phyloP scores from a whole-genome alignment of 768 basidiomycete species.

The Boletus edulis region DNA sequence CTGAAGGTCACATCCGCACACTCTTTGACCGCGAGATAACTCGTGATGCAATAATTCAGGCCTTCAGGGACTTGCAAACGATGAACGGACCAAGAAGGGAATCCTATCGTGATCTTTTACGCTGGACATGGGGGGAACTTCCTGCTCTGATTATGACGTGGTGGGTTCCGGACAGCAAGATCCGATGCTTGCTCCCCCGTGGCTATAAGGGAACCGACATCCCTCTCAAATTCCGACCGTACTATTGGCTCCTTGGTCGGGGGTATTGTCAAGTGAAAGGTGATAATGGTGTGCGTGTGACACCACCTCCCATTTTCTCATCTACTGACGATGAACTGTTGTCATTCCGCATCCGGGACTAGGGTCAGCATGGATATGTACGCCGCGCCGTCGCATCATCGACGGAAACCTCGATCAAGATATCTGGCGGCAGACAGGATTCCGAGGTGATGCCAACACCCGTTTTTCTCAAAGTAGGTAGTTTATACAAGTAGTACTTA shows the following conservation, averaged over 20 bases:
- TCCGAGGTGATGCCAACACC: too few species aligned
- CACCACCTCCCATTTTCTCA: background rate
- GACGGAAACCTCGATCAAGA: constrained; percentile 23
- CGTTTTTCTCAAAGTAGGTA: too few species aligned
- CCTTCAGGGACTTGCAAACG: constrained; percentile 20
- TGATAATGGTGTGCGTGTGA: constrained; percentile 39
- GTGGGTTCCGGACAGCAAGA: background rate
- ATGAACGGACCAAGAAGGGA: constrained; percentile 30
- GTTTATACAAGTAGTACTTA: too few species aligned
- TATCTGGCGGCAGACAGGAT: too few species aligned
- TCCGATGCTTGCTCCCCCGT: constrained; percentile 32
- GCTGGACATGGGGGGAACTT: constrained; percentile 44
- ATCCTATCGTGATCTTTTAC: constrained; percentile 43
- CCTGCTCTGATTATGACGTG: constrained; percentile 31
- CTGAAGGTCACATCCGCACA: constrained; percentile 32
- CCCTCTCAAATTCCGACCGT: constrained; percentile 42
- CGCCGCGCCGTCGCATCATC: constrained; percentile 5
- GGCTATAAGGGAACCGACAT: constrained; percentile 8
- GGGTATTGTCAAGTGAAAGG: constrained; percentile 37
- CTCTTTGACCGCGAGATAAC: constrained; percentile 39
- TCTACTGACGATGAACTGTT: constrained; percentile 29
- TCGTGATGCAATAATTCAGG: constrained; percentile 33
- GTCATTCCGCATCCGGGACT: constrained; percentile 43
- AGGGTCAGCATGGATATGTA: background rate
- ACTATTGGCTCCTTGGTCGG: constrained; percentile 38